phyloP scores from a whole-genome alignment of 352 stramenopile genomes.

The Pythium sukuiense region DNA sequence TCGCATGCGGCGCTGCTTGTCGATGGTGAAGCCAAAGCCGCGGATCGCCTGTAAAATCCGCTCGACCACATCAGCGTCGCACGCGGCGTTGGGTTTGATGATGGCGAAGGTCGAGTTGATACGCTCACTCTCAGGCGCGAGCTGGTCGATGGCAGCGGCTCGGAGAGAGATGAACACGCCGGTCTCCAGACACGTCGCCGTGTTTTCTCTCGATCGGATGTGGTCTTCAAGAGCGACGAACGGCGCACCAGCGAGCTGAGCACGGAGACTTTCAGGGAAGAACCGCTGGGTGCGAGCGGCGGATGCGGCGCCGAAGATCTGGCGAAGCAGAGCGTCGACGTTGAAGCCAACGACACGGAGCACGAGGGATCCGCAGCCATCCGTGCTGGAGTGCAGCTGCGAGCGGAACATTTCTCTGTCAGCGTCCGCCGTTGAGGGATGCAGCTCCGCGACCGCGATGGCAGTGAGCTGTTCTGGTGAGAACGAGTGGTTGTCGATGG shows the following conservation, averaged over 20 bases:
- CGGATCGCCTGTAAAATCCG: constrained; percentile 43
- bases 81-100: constrained; percentile 63
- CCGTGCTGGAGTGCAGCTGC: background rate
- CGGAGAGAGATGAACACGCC: constrained; percentile 44
- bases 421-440: background rate
- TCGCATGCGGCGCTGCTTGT: constrained; percentile 34
- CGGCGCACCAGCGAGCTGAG: constrained; percentile 26
- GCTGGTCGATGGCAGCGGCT: constrained; percentile 4
- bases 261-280: constrained; percentile 53
- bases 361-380: background rate
- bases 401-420: constrained; percentile 10
- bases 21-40: constrained; percentile 52
- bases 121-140: constrained; percentile 16
- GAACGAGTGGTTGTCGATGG: constrained; percentile 10
- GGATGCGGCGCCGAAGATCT: constrained; percentile 39
- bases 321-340: constrained; percentile 36
- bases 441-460: constrained; percentile 11
- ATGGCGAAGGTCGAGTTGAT: constrained; percentile 52
- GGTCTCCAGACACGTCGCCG: constrained; percentile 40
- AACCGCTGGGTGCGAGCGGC: constrained; percentile 34
- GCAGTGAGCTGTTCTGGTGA: constrained; percentile 16
- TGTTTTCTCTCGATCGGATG: constrained; percentile 26
- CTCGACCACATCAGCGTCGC: constrained; percentile 26
- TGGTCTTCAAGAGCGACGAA: constrained; percentile 25
- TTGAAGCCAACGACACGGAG: constrained; percentile 51